phyloP scores from a whole-genome alignment of 2,329 filamentous ascomycete species.

The Venturiaceae sp. region DNA sequence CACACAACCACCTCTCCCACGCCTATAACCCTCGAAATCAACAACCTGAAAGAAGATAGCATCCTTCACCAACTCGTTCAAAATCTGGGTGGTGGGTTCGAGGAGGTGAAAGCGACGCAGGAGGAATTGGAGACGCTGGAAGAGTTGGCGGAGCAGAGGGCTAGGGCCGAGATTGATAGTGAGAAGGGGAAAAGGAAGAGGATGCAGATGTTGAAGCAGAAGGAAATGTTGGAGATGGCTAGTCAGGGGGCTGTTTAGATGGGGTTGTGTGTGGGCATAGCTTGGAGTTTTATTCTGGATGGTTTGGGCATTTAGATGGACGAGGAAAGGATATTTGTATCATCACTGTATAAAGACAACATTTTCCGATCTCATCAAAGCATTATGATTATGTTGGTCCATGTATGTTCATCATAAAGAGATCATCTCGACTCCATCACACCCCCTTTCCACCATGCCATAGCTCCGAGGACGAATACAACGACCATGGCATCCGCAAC shows the following conservation, averaged over 20 bases:
- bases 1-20: constrained; percentile 30
- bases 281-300: neutral
- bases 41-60: constrained; percentile 51
- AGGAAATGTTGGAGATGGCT: constrained; percentile 47
- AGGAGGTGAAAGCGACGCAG: constrained; percentile 43
- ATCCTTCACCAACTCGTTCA: constrained; percentile 54
- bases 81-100: constrained; percentile 54
- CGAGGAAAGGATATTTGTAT: neutral
- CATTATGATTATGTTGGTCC: neutral
- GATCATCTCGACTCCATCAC: constrained; percentile 6
- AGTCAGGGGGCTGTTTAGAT: constrained; percentile 22
- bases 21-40: constrained; percentile 20
- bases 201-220: constrained; percentile 51
- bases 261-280: neutral
- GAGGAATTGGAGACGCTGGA: constrained; percentile 51
- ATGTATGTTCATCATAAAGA: neutral
- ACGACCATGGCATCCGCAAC: constrained; percentile 65
- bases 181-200: constrained; percentile 42
- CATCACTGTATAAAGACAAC: neutral
- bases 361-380: neutral
- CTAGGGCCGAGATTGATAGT: constrained; percentile 44
- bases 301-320: neutral
- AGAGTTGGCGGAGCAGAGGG: constrained; percentile 45
- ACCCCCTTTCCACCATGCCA: constrained; percentile 37
- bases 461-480: constrained; percentile 62